Percentiles rank a stretch among this genome's conserved stretches.
Evolutionary conservation across 352 stramenopile species (phyloP).

Genomic region (Phytophthora vignae): DNA sequence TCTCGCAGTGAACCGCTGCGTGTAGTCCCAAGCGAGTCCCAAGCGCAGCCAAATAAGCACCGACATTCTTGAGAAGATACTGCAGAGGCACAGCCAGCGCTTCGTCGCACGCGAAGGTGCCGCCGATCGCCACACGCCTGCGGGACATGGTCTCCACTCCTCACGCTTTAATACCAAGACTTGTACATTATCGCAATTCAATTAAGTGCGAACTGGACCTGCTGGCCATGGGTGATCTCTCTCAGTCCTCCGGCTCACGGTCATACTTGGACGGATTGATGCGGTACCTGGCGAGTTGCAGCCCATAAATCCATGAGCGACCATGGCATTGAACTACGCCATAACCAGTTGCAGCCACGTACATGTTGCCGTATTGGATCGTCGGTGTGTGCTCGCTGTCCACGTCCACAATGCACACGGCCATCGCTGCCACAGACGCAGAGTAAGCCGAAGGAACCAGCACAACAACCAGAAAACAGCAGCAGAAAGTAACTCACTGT

Average conservation of each 20-base stretch:
- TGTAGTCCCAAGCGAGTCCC: not conserved
- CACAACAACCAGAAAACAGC: not conserved
- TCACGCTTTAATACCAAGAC: not conserved
- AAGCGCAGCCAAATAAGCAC: slow-evolving; percentile 23
- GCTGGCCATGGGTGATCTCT: not conserved
- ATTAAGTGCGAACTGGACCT: slow-evolving; percentile 35
- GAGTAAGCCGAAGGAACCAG: not conserved
- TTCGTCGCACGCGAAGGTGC: slow-evolving; percentile 69
- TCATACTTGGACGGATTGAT: slow-evolving; percentile 81
- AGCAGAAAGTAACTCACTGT: slow-evolving; percentile 59
- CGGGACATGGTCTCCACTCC: slow-evolving; percentile 20
- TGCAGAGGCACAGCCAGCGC: slow-evolving; percentile 59
- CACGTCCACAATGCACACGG: slow-evolving; percentile 85
- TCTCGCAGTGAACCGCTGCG: slow-evolving; percentile 5
- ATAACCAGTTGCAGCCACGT: slow-evolving; percentile 12
- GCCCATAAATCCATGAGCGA: not conserved
- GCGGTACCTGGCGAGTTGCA: slow-evolving; percentile 62
- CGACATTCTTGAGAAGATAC: slow-evolving; percentile 57
- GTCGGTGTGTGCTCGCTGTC: slow-evolving; percentile 85
- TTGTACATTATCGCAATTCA: slow-evolving; percentile 23
- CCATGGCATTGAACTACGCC: not conserved
- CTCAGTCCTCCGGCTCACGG: slow-evolving; percentile 53
- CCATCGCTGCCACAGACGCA: slow-evolving; percentile 64
- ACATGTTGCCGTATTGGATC: slow-evolving; percentile 89
- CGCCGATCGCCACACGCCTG: slow-evolving; percentile 54